Conservation (phyloP, 1,139 yeast genomes). For the Pichia kudriavzevii region DNA sequence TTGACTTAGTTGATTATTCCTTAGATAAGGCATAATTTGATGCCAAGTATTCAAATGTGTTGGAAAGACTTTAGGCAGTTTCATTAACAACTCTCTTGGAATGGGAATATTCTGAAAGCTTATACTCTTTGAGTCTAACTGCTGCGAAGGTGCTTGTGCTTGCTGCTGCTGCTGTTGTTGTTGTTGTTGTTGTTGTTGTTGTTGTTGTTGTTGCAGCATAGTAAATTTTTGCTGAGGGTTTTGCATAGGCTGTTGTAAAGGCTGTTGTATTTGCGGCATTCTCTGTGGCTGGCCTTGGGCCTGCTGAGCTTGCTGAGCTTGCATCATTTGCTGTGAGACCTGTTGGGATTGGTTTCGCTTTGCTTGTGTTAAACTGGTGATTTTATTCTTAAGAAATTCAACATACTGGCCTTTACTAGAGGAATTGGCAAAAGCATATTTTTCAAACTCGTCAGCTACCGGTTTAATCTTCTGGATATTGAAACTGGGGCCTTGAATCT, state of each 20-base stretch:
- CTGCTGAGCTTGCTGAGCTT: conserved; percentile 11
- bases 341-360: conserved; percentile 16
- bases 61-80: conserved; percentile 68
- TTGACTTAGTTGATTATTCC: conserved; percentile 45
- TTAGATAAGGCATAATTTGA: conserved; percentile 65
- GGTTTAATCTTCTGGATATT: conserved; percentile 24
- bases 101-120: conserved; percentile 56
- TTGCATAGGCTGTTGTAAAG: conserved; percentile 1
- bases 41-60: conserved; percentile 81
- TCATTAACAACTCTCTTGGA: conserved; percentile 63
- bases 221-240: too few species aligned
- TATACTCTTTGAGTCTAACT: conserved; percentile 20
- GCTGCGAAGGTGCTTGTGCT: conserved; percentile 19
- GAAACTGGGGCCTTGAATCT: conserved; percentile 26
- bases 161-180: conserved; percentile 12
- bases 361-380: conserved; percentile 25
- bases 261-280: neutral
- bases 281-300: conserved; percentile 16
- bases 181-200: conserved; percentile 15
- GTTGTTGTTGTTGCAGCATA: conserved; percentile 9
- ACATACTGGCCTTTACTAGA: conserved; percentile 26
- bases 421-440: conserved; percentile 25
- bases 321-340: conserved; percentile 14
- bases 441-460: conserved; percentile 28
- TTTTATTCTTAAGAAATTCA: conserved; percentile 24